Evolutionary conservation across 2,329 filamentous ascomycete genomes (phyloP).

Genomic region (Sphaerulina vaccinii): DNA sequence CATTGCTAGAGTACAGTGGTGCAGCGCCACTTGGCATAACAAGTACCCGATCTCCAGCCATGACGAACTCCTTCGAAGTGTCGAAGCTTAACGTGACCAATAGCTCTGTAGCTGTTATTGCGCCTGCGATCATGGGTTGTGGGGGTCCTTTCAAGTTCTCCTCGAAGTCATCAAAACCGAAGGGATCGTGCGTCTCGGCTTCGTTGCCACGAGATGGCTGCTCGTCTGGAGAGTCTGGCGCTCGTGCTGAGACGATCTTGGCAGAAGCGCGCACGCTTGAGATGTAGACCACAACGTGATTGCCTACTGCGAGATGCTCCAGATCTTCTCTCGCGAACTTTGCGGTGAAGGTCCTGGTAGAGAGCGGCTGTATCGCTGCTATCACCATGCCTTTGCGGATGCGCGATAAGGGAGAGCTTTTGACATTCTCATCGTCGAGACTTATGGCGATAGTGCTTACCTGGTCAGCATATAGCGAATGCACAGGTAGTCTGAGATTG

Average conservation of each 20-base stretch:
- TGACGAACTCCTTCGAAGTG: constrained; percentile 69
- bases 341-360: constrained; percentile 55
- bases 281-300: constrained; percentile 77
- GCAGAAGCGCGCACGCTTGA: constrained; percentile 83
- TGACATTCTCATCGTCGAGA: constrained; percentile 41
- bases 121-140: constrained; percentile 27
- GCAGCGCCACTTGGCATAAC: constrained; percentile 70
- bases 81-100: constrained; percentile 68
- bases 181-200: constrained; percentile 40
- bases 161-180: constrained; percentile 29
- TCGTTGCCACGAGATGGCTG: constrained; percentile 1
- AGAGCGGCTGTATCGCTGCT: constrained; percentile 58
- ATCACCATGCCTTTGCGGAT: constrained; percentile 81
- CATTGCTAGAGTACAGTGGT: constrained; percentile 8
- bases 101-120: constrained; percentile 32
- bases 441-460: constrained; percentile 85
- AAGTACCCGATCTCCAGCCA: constrained; percentile 67
- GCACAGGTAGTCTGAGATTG: constrained; percentile 81
- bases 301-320: constrained; percentile 63
- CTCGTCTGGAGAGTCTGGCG: constrained; percentile 30
- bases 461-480: constrained; percentile 72
- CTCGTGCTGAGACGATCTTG: constrained; percentile 57
- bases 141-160: constrained; percentile 12
- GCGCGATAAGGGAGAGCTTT: constrained; percentile 37
- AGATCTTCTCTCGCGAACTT: constrained; percentile 66